Conservation (phyloP, 257 asterid species). For the Primulina huaijiensis region DNA sequence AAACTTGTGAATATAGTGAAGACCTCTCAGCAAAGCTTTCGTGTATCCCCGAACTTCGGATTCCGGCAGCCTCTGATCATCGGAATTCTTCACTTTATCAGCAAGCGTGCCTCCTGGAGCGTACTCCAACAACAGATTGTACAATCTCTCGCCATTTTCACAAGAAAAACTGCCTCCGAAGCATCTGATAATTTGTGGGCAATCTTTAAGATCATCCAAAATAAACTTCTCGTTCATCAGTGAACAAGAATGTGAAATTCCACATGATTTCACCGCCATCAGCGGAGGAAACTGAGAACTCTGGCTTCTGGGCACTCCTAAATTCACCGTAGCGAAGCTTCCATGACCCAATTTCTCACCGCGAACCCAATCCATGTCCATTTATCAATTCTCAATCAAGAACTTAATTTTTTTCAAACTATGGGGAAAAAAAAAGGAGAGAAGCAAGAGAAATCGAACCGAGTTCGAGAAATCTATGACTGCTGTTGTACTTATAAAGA, state of each 20-base stretch:
- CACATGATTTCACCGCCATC: conserved; percentile 77
- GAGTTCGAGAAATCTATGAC: neutral
- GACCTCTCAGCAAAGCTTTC: conserved; percentile 49
- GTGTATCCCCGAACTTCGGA: conserved; percentile 43
- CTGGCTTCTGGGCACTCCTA: conserved; percentile 43
- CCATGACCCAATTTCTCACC: conserved; percentile 74
- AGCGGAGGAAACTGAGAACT: conserved; percentile 28
- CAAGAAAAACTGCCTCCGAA: conserved; percentile 53
- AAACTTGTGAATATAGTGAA: conserved; percentile 47
- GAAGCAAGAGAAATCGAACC: conserved; percentile 19
- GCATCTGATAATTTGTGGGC: conserved; percentile 63
- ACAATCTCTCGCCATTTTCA: conserved; percentile 70
- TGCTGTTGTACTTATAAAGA: conserved; percentile 28
- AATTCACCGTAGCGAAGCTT: conserved; percentile 67
- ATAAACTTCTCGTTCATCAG: conserved; percentile 52
- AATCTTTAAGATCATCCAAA: conserved; percentile 50
- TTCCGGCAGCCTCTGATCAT: conserved; percentile 39
- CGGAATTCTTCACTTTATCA: conserved; percentile 37
- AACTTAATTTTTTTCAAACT: neutral
- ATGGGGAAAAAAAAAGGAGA: neutral
- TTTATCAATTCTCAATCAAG: neutral
- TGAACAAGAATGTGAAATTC: conserved; percentile 41
- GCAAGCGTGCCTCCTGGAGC: conserved; percentile 71
- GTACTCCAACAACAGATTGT: conserved; percentile 72
- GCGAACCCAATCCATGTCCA: conserved; percentile 76